Evolutionary conservation across 495 filamentous ascomycete genomes (phyloP).

Genomic region (Aspergillus bridgeri): DNA sequence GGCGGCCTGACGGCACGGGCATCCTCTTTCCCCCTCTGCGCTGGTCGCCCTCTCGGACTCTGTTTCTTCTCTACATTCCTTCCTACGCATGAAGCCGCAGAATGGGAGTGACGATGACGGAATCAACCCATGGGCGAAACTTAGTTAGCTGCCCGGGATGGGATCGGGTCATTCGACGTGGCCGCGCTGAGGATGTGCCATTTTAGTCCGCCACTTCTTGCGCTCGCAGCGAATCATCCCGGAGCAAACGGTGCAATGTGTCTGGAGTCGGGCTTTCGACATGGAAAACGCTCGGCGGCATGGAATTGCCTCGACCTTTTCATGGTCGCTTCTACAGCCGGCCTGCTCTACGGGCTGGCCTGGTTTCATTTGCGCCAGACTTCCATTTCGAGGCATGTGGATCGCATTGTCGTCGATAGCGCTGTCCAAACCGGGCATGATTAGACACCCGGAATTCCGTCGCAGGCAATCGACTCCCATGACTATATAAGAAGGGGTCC

Average conservation of each 20-base stretch:
- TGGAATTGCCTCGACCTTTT: neutral
- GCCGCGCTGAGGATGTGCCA: conserved; percentile 26
- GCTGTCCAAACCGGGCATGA: neutral
- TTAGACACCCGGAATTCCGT: neutral
- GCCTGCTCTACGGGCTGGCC: neutral
- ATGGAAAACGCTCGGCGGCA: neutral
- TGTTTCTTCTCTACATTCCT: no score
- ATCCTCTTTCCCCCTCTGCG: neutral
- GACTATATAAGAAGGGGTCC: neutral
- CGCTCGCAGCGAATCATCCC: conserved; percentile 1
- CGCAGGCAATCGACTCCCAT: neutral
- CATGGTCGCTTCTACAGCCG: neutral
- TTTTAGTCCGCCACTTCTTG: conserved; percentile 16
- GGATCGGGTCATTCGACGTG: conserved; percentile 29
- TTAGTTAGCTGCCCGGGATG: conserved; percentile 18
- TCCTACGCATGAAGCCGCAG: neutral
- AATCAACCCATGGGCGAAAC: no score
- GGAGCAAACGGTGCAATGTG: neutral
- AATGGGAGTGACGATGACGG: neutral
- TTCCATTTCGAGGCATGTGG: neutral
- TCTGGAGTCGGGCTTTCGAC: neutral
- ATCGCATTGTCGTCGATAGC: conserved; percentile 2
- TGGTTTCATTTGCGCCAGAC: conserved; percentile 4
- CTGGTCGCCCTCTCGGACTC: no score
- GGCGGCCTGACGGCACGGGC: neutral